A percentile compares a stretch with the other conserved stretches of the same genome.
Conservation (phyloP, 768 basidiomycete species). For the Trametes maxima region DNA sequence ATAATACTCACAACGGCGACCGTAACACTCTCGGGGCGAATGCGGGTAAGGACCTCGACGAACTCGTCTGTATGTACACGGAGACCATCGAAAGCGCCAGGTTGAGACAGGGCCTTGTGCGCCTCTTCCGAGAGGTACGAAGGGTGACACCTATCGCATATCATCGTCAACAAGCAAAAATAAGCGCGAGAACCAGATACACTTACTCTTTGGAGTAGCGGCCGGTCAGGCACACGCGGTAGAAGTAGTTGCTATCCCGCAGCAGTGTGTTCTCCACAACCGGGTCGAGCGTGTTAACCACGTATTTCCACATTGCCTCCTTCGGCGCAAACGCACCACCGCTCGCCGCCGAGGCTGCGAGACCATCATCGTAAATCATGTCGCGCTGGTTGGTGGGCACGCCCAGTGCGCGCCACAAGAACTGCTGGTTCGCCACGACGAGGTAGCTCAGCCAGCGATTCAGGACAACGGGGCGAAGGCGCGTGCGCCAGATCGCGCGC, state of each 20-base stretch:
- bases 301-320: slow-evolving; percentile 33
- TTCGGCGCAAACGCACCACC: slow-evolving; percentile 39
- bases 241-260: slow-evolving; percentile 22
- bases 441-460: slow-evolving; percentile 41
- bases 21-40: slow-evolving; percentile 20
- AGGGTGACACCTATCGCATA: slow-evolving; percentile 9
- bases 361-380: slow-evolving; percentile 31
- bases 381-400: slow-evolving; percentile 65
- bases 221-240: slow-evolving; percentile 21
- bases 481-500: slow-evolving; percentile 59
- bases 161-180: background rate
- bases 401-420: slow-evolving; percentile 80
- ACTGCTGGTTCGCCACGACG: slow-evolving; percentile 60
- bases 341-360: slow-evolving; percentile 37
- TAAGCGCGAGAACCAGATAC: background rate
- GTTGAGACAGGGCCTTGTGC: slow-evolving; percentile 15
- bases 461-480: slow-evolving; percentile 62
- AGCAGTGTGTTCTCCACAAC: slow-evolving; percentile 29
- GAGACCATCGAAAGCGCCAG: slow-evolving; percentile 21
- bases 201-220: slow-evolving; percentile 19
- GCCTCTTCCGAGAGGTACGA: slow-evolving; percentile 19
- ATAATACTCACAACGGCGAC: slow-evolving; percentile 16
- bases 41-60: slow-evolving; percentile 22
- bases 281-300: slow-evolving; percentile 35
- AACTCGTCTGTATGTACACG: slow-evolving; percentile 23